Conservation (phyloP, 2,329 filamentous ascomycete genomes). For the Fusarium mangiferae region DNA sequence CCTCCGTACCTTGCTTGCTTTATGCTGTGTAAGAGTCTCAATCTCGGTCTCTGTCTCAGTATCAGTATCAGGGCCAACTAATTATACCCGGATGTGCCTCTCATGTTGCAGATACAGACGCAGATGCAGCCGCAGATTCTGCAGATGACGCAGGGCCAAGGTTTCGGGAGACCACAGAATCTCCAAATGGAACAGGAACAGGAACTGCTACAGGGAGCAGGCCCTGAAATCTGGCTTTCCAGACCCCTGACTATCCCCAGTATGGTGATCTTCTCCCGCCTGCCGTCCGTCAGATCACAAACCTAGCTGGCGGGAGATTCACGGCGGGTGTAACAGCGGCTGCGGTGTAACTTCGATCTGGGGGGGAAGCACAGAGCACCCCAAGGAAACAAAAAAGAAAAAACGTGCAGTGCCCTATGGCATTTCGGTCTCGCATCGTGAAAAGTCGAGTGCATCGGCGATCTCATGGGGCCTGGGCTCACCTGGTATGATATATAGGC, state of each 20-base stretch:
- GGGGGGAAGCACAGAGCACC: slow-evolving; percentile 2
- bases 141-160: slow-evolving; percentile 3
- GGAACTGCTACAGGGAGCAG: not conserved
- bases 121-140: not conserved
- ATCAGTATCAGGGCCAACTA: not conserved
- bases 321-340: slow-evolving; percentile 25
- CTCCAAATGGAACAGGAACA: not conserved
- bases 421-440: not conserved
- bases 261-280: slow-evolving; percentile 12
- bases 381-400: not conserved
- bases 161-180: not conserved
- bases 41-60: not conserved
- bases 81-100: not conserved
- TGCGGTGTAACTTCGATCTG: slow-evolving; percentile 37
- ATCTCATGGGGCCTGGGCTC: slow-evolving; percentile 9
- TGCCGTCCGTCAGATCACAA: not conserved
- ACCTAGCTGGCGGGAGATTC: slow-evolving; percentile 28
- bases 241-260: slow-evolving; percentile 25
- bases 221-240: not conserved
- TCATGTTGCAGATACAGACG: not conserved
- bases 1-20: not conserved
- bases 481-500: slow-evolving; percentile 13
- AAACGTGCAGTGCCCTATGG: not conserved
- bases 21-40: not conserved
- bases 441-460: slow-evolving; percentile 4